Evolutionary conservation across 495 filamentous ascomycete species (phyloP).

Genomic region (Penicillium bialowiezense): DNA sequence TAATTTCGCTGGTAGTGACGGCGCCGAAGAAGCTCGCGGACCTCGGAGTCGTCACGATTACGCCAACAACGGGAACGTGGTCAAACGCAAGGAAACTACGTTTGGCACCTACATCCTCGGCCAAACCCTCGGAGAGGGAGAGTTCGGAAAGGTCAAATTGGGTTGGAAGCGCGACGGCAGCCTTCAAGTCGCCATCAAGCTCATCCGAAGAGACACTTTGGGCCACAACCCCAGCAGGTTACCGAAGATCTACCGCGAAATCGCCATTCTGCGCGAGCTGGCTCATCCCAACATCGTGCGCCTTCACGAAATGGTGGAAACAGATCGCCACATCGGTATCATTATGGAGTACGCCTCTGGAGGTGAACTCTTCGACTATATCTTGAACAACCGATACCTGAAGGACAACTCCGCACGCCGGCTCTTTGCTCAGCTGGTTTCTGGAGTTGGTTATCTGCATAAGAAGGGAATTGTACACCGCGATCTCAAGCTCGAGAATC

Average conservation of each 20-base stretch:
- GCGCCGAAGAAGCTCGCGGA: slow-evolving; percentile 59
- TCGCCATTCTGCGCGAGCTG: slow-evolving; percentile 80
- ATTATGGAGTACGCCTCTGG: slow-evolving; percentile 98
- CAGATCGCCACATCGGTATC: slow-evolving; percentile 93
- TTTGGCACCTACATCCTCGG: slow-evolving; percentile 96
- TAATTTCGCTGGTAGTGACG: slow-evolving; percentile 53
- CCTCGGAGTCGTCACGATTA: slow-evolving; percentile 79
- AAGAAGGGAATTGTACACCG: slow-evolving; percentile 99
- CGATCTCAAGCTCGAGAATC: slow-evolving; percentile 95
- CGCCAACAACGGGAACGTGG: slow-evolving; percentile 39
- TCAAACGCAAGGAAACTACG: slow-evolving; percentile 70
- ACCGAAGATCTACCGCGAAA: slow-evolving; percentile 96
- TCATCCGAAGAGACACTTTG: slow-evolving; percentile 87
- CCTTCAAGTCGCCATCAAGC: slow-evolving; percentile 95
- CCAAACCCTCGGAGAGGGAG: slow-evolving; percentile 95
- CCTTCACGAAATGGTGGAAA: slow-evolving; percentile 98
- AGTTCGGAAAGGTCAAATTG: slow-evolving; percentile 98
- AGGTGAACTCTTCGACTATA: slow-evolving; percentile 97
- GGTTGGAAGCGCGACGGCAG: slow-evolving; percentile 98
- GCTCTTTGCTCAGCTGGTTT: slow-evolving; percentile 93
- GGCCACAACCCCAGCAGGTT: slow-evolving; percentile 82
- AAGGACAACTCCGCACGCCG: slow-evolving; percentile 89
- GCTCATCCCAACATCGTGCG: slow-evolving; percentile 96
- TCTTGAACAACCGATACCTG: slow-evolving; percentile 91
- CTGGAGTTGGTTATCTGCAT: slow-evolving; percentile 95